These are phyloP conservation scores for Aureobasidium musti DNA, from an alignment of 2,329 filamentous ascomycete species.

Conservation along the genomic window DNA sequence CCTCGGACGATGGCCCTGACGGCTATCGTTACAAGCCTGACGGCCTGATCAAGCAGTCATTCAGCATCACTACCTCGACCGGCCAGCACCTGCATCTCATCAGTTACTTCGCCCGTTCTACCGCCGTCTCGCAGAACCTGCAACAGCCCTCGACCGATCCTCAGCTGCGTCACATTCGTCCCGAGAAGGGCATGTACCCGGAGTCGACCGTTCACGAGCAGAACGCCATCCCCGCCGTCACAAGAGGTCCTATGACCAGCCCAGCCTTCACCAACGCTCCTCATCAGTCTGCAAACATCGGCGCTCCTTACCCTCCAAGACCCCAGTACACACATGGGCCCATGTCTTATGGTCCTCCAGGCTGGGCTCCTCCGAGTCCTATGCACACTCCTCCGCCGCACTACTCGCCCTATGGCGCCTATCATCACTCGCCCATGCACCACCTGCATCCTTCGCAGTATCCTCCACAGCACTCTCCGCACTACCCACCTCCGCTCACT, in stretches of 20 bases:
- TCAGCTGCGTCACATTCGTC: constrained; percentile 75
- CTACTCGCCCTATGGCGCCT: constrained; percentile 39
- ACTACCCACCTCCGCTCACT: constrained; percentile 38
- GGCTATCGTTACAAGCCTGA: constrained; percentile 95
- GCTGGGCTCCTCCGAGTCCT: constrained; percentile 47
- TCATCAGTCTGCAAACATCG: constrained; percentile 58
- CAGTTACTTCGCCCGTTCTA: constrained; percentile 88
- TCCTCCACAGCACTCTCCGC: constrained; percentile 41
- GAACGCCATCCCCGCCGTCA: constrained; percentile 76
- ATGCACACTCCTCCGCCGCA: constrained; percentile 46
- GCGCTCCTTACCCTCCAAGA: constrained; percentile 44
- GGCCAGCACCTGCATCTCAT: constrained; percentile 95
- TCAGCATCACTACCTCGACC: constrained; percentile 92
- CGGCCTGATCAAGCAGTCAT: constrained; percentile 98
- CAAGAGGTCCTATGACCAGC: constrained; percentile 67
- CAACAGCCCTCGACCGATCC: constrained; percentile 81
- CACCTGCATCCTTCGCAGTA: constrained; percentile 37
- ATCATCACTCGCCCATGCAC: constrained; percentile 37
- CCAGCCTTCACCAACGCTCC: constrained; percentile 58
- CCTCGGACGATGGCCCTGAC: constrained; percentile 74
- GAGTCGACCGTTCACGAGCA: constrained; percentile 90
- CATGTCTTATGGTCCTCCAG: constrained; percentile 42
- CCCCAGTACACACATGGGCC: constrained; percentile 48
- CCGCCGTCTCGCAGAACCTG: constrained; percentile 70
- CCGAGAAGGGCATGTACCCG: constrained; percentile 93